These are phyloP conservation scores for Populus hybrid DNA, from an alignment of 441 rosid genomes.

Conservation along the genomic window DNA sequence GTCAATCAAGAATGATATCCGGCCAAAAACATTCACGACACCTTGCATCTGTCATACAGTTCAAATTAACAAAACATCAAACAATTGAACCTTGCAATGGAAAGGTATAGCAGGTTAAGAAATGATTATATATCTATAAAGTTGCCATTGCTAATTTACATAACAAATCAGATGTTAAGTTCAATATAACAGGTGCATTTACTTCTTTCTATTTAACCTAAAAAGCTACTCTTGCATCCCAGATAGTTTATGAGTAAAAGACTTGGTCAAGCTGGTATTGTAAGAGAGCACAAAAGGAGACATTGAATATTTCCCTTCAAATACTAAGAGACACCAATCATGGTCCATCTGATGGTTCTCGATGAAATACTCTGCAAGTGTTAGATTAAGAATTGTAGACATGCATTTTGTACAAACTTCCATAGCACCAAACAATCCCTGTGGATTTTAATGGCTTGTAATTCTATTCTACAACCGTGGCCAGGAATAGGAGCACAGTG, in stretches of 20 bases:
- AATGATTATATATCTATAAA: neutral
- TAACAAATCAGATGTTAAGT: neutral
- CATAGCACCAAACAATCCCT: neutral
- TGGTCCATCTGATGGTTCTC: neutral
- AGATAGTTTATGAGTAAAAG: neutral
- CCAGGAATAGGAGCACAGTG: neutral
- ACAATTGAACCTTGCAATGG: neutral
- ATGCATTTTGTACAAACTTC: neutral
- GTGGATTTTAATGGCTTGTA: neutral
- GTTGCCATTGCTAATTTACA: neutral
- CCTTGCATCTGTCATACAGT: conserved; percentile 78
- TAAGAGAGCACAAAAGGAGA: neutral
- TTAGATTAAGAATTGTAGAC: neutral
- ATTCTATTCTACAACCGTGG: neutral
- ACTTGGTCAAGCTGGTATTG: neutral
- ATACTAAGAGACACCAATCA: neutral
- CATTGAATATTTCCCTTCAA: neutral
- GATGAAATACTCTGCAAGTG: neutral
- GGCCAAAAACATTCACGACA: conserved; percentile 85
- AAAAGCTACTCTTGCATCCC: neutral
- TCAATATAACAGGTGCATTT: neutral
- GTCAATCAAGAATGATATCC: conserved; percentile 81
- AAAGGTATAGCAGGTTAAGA: neutral
- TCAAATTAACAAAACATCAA: neutral
- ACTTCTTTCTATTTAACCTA: neutral